Base-by-base conservation (phyloP, 176 grass and related monocot genomes). In the Calamus simplicifolius region DNA sequence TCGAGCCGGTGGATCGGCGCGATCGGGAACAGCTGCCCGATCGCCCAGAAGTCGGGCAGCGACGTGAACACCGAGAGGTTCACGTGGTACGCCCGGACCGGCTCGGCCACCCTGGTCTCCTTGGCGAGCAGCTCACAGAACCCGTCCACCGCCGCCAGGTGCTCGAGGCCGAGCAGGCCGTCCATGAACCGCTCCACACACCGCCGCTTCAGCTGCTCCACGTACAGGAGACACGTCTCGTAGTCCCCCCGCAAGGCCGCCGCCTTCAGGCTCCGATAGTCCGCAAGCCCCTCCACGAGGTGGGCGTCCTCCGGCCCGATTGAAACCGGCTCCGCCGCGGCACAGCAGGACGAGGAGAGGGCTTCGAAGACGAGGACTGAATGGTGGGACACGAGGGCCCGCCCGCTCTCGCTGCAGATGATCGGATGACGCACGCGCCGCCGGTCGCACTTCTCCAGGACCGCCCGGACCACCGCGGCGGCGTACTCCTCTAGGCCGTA, bases 371-470 rank as follows among this genome's bases (percentile, higher is more conserved):
- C 17, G 17, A 67, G 49, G 6, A 67, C 64, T 13, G 64, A 67
- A 50, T 67, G 64, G 17, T 67, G 64, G 50, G 64, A 67, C 16
- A 67, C 51, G 17, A 67, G 49, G 27, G 64, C 64, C 2, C 64
- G 64, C 7, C 64, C 50, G 51, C 64, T 67, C 64, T 67, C 66
- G 66, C 66, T 69, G 52, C 29, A 69, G 29, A 69, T 53, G 14
- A 69, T 48, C 12, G 66, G 66, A 28, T 69, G 66, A 2, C 18
- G 52, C 27, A 69, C 52, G 23, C 30, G 16, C 30, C 56, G 25
- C 18, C 52, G 52, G 52, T 69, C 66, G 52, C 66, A 69, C 16
- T 52, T 52, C 4, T 35, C 29, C 66, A 5, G 29, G 4, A 69
- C 28, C 28, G 53, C 53, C 8, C 53, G 53, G 30, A 69, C 66